These are phyloP conservation scores for Massariosphaeria phaeospora DNA, from an alignment of 495 filamentous ascomycete genomes.

Conservation along the genomic window DNA sequence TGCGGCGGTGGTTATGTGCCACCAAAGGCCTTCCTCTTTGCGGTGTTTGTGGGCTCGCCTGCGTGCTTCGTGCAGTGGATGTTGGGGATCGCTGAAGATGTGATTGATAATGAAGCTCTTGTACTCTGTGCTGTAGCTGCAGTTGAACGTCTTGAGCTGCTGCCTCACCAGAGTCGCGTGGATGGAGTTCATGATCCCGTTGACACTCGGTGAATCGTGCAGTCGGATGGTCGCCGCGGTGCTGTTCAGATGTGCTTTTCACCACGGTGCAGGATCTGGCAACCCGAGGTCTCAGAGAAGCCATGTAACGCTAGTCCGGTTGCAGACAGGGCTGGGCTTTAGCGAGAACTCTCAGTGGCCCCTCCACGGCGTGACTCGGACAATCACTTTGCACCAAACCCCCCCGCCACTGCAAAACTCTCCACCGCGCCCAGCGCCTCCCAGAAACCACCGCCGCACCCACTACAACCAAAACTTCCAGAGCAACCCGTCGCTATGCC, in stretches of 20 bases:
- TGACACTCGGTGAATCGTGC: too few relatives aligned
- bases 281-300: too few relatives aligned
- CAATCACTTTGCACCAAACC: too few relatives aligned
- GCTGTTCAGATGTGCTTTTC: too few relatives aligned
- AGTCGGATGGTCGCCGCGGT: too few relatives aligned
- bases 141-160: neutral
- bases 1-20: slow-evolving; percentile 32
- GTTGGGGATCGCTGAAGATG: slow-evolving; percentile 11
- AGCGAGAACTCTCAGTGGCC: too few relatives aligned
- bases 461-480: neutral
- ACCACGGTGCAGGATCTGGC: too few relatives aligned
- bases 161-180: neutral
- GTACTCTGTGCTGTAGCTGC: slow-evolving; percentile 10
- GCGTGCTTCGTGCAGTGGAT: slow-evolving; percentile 29
- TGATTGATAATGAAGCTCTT: slow-evolving; percentile 7
- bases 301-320: too few relatives aligned
- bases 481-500: slow-evolving; percentile 60
- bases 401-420: neutral
- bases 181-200: too few relatives aligned
- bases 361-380: too few relatives aligned
- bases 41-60: slow-evolving; percentile 10
- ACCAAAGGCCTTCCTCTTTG: slow-evolving; percentile 35
- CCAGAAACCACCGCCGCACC: neutral
- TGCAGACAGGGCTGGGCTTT: too few relatives aligned
- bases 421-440: neutral